Conservation (phyloP, 2,329 filamentous ascomycete species). For the Raffaelea albimanens region DNA sequence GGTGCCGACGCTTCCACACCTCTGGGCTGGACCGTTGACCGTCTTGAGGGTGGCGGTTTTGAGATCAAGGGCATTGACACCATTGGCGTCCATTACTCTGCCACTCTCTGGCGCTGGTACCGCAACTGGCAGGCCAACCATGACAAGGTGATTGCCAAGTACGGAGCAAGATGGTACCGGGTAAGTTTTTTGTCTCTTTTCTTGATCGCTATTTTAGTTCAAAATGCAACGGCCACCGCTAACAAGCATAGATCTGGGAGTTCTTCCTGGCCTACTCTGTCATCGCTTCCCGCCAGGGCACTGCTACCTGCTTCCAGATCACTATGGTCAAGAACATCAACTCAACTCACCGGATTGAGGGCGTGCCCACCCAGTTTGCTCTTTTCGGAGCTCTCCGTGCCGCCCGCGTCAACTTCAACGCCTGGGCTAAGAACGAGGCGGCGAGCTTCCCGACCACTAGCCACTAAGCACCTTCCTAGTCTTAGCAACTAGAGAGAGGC, state of each 20-base stretch:
- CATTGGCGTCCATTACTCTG: slow-evolving; percentile 92
- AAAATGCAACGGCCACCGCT: not conserved
- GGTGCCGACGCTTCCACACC: slow-evolving; percentile 93
- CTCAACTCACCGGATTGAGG: slow-evolving; percentile 71
- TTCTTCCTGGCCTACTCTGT: slow-evolving; percentile 81
- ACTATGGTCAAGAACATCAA: slow-evolving; percentile 85
- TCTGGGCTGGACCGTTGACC: slow-evolving; percentile 76
- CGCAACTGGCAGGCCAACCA: slow-evolving; percentile 94
- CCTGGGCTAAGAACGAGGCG: slow-evolving; percentile 23
- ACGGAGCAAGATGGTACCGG: slow-evolving; percentile 90
- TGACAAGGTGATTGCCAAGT: slow-evolving; percentile 90
- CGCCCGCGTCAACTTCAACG: slow-evolving; percentile 24
- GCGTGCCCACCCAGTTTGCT: slow-evolving; percentile 58
- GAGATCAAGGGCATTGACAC: slow-evolving; percentile 91
- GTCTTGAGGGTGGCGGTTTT: slow-evolving; percentile 76
- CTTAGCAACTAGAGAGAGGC: too few species aligned
- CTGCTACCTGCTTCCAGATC: slow-evolving; percentile 81
- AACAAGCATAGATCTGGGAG: slow-evolving; percentile 67
- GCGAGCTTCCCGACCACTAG: slow-evolving; percentile 16
- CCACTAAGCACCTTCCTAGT: too few species aligned
- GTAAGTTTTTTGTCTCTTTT: slow-evolving; percentile 42
- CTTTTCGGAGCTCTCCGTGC: slow-evolving; percentile 49
- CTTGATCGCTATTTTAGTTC: not conserved
- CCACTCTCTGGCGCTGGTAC: slow-evolving; percentile 97
- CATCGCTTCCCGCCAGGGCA: slow-evolving; percentile 75